phyloP scores from a whole-genome alignment of 1,284 basidiomycete species.

The Trichosporon ovoides region DNA sequence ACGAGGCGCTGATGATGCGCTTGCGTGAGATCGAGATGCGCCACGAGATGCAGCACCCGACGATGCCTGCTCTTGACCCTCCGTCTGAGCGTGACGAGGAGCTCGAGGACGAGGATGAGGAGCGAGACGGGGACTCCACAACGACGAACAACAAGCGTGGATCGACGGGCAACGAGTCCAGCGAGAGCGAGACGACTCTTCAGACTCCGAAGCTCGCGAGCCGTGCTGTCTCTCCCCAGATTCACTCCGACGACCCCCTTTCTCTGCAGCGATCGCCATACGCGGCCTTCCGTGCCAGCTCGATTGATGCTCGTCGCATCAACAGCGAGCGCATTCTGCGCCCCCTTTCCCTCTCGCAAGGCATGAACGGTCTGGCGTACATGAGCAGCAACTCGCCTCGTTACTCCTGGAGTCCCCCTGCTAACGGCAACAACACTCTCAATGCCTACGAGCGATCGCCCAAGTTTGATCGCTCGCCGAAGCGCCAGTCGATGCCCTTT shows the following conservation, averaged over 20 bases:
- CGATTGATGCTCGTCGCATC: slow-evolving; percentile 13
- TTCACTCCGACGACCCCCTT: slow-evolving; percentile 59
- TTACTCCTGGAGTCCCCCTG: slow-evolving; percentile 31
- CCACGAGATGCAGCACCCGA: slow-evolving; percentile 8
- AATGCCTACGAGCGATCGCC: slow-evolving; percentile 21
- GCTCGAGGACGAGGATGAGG: slow-evolving; percentile 16
- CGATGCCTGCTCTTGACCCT: slow-evolving; percentile 14
- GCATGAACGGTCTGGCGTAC: slow-evolving; percentile 81
- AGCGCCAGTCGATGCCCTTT: slow-evolving; percentile 29
- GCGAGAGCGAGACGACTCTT: slow-evolving; percentile 21
- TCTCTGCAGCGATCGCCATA: slow-evolving; percentile 85
- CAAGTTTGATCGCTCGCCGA: slow-evolving; percentile 30
- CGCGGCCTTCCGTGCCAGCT: slow-evolving; percentile 40
- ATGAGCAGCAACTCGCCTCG: slow-evolving; percentile 40
- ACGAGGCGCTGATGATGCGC: slow-evolving; percentile 13
- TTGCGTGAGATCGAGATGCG: slow-evolving; percentile 18
- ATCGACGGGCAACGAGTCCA: slow-evolving; percentile 21
- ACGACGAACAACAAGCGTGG: slow-evolving; percentile 16
- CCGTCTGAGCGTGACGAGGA: slow-evolving; percentile 20
- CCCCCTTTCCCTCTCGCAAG: slow-evolving; percentile 82
- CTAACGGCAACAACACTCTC: slow-evolving; percentile 16
- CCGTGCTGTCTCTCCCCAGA: slow-evolving; percentile 20
- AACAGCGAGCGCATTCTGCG: slow-evolving; percentile 20
- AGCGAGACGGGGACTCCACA: background rate
- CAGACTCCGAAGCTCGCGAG: slow-evolving; percentile 19